Conservation (phyloP, 257 asterid genomes). For the Fraxinus cuspidata region DNA sequence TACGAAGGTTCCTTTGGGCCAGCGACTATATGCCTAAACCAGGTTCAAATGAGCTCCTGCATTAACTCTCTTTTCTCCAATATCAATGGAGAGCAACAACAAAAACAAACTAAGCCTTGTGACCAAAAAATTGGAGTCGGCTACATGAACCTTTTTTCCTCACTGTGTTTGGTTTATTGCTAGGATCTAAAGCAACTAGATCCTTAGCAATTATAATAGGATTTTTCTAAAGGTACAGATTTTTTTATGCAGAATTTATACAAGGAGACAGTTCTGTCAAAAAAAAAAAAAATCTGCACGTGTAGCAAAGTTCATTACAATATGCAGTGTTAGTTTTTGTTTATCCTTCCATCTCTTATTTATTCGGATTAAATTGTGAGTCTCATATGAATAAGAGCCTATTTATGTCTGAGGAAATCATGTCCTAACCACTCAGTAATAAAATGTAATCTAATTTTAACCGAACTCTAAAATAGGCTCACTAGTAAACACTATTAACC, state of each 20-base stretch:
- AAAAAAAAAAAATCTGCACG: too few relatives aligned
- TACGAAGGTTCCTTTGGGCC: too few relatives aligned
- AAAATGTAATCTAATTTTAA: too few relatives aligned
- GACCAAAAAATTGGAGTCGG: neutral
- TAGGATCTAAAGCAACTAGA: neutral
- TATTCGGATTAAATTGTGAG: neutral
- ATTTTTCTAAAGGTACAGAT: too few relatives aligned
- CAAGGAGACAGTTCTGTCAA: too few relatives aligned
- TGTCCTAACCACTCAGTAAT: constrained; percentile 25
- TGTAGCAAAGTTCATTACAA: too few relatives aligned
- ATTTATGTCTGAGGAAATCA: neutral
- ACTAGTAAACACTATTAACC: too few relatives aligned
- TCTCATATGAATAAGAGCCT: neutral
- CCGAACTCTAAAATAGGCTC: neutral
- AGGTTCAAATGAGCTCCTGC: neutral
- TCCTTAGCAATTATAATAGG: neutral
- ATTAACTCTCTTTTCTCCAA: too few relatives aligned
- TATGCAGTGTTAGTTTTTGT: neutral
- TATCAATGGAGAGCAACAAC: neutral
- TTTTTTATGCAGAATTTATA: too few relatives aligned
- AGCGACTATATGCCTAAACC: neutral
- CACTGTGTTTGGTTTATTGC: neutral
- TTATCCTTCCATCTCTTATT: neutral
- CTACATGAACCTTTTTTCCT: neutral
- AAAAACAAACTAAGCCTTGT: neutral